Conservation (phyloP, 306 rosid species). For the Fagus sylvatica region DNA sequence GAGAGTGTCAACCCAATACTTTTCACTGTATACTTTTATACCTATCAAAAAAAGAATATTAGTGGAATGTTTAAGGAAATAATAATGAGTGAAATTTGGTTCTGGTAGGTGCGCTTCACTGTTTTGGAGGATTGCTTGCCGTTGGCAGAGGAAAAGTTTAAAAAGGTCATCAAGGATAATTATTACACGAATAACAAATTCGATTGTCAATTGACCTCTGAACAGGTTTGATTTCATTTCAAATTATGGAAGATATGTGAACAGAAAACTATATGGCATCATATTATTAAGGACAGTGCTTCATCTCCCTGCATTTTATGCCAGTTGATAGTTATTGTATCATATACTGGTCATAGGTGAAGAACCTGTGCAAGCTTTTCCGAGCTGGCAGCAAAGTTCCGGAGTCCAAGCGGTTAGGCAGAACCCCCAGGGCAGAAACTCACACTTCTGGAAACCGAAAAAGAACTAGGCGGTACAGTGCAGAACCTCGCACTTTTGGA, state of each 20-base stretch:
- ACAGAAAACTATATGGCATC: no score
- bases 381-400: background rate
- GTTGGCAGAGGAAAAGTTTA: slow-evolving; percentile 1
- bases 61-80: background rate
- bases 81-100: background rate
- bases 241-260: background rate
- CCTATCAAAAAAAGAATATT: no score
- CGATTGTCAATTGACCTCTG: slow-evolving; percentile 7
- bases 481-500: background rate
- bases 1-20: no score
- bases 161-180: slow-evolving; percentile 1
- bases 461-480: background rate
- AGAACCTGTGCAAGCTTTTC: slow-evolving; percentile 14
- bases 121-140: slow-evolving; percentile 2
- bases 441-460: background rate
- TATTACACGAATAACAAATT: slow-evolving; percentile 4
- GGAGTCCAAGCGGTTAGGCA: background rate
- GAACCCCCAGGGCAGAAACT: background rate
- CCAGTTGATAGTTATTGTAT: background rate
- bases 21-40: no score
- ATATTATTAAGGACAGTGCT: background rate
- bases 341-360: slow-evolving; percentile 7
- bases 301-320: background rate
- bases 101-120: slow-evolving; percentile 10
- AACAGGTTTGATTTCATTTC: slow-evolving; percentile 7